These are phyloP conservation scores for Conticribra guillardii DNA, from an alignment of 108 stramenopile genomes.

Conservation along the genomic window DNA sequence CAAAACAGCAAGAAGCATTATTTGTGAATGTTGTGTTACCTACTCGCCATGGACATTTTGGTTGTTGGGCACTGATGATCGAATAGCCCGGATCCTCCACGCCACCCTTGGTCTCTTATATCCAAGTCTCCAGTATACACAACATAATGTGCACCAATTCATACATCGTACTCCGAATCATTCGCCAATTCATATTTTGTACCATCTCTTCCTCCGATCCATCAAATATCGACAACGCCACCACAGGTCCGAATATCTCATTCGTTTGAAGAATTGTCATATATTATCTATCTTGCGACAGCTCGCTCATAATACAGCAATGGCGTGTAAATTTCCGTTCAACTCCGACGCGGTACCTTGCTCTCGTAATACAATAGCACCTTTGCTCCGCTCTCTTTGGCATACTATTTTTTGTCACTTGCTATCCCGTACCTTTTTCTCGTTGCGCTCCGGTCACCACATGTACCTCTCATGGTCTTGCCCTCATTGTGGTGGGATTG, in stretches of 20 bases:
- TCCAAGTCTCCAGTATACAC: slow-evolving; percentile 73
- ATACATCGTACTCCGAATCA: slow-evolving; percentile 75
- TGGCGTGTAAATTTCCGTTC: slow-evolving; percentile 71
- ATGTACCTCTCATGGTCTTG: slow-evolving; percentile 86
- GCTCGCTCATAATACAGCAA: slow-evolving; percentile 79
- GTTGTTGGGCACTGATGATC: slow-evolving; percentile 76
- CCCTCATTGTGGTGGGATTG: slow-evolving; percentile 64
- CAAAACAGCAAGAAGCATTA: too few relatives aligned
- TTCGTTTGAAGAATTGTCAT: slow-evolving; percentile 64
- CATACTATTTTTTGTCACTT: slow-evolving; percentile 79
- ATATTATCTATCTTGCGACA: slow-evolving; percentile 59
- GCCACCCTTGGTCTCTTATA: slow-evolving; percentile 81
- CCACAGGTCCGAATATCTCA: slow-evolving; percentile 95
- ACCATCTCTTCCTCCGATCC: slow-evolving; percentile 75
- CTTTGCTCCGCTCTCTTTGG: slow-evolving; percentile 78
- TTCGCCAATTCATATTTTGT: slow-evolving; percentile 72
- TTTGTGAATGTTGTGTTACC: too few relatives aligned
- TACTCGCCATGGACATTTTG: slow-evolving; percentile 88
- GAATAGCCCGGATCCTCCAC: slow-evolving; percentile 62
- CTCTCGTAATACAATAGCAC: slow-evolving; percentile 69
- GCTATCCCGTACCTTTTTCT: slow-evolving; percentile 66
- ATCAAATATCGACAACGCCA: slow-evolving; percentile 84
- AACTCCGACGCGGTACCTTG: slow-evolving; percentile 56
- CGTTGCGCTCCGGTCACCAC: slow-evolving; percentile 73
- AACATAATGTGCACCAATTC: slow-evolving; percentile 88